Conservation (phyloP, 1,284 basidiomycete genomes). For the Afroboletus lepidellus region DNA sequence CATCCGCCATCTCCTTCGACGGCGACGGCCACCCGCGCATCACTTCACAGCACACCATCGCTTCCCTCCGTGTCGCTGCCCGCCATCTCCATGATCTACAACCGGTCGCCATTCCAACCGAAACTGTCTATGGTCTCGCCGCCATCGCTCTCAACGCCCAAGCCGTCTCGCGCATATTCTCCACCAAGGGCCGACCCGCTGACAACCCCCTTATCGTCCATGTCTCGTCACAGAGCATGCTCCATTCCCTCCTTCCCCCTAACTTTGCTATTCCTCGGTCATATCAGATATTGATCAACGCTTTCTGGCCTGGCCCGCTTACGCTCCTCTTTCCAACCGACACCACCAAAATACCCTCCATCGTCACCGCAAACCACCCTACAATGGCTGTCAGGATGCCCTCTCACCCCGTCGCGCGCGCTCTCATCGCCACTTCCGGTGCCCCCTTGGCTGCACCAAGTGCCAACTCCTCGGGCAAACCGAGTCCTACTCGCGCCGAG, state of each 20-base stretch:
- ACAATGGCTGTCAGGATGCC: constrained; percentile 96
- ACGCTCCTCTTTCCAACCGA: constrained; percentile 88
- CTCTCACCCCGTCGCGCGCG: constrained; percentile 88
- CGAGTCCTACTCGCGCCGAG: constrained; percentile 88
- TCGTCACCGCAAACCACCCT: constrained; percentile 75
- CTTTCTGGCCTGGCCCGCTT: constrained; percentile 95
- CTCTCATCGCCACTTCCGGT: constrained; percentile 76
- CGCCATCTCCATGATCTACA: constrained; percentile 45
- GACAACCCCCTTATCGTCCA: constrained; percentile 99
- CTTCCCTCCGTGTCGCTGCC: constrained; percentile 49
- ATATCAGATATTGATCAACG: constrained; percentile 72
- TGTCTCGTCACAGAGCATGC: constrained; percentile 85
- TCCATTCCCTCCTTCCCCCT: constrained; percentile 67
- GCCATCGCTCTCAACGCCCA: constrained; percentile 73
- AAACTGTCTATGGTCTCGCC: constrained; percentile 97
- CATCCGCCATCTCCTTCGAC: constrained; percentile 52
- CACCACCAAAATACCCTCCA: constrained; percentile 52
- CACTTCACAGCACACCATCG: constrained; percentile 43
- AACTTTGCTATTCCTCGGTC: constrained; percentile 57
- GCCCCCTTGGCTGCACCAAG: constrained; percentile 92
- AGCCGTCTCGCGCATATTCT: constrained; percentile 79
- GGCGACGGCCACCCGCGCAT: constrained; percentile 42
- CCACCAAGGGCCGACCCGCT: constrained; percentile 87
- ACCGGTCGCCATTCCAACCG: constrained; percentile 91
- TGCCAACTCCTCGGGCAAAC: constrained; percentile 93